These are phyloP conservation scores for Podospora fimiseda DNA, from an alignment of 495 filamentous ascomycete genomes.

Conservation along the genomic window DNA sequence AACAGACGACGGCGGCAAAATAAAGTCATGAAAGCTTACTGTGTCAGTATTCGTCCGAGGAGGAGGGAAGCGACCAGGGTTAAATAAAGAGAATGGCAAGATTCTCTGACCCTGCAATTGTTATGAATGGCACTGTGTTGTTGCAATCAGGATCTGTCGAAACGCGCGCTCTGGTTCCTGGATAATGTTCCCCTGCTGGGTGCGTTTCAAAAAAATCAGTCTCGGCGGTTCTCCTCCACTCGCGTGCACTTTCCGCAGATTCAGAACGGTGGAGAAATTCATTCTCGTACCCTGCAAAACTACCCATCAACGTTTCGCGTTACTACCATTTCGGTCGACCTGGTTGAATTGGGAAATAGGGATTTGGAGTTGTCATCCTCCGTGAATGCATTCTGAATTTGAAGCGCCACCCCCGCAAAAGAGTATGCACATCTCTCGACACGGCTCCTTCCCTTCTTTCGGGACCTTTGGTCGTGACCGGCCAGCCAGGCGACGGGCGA, in stretches of 20 bases:
- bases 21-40: too few relatives aligned
- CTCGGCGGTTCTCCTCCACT: not conserved
- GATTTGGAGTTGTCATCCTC: not conserved
- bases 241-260: not conserved
- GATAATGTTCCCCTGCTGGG: not conserved
- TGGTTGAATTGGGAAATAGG: not conserved
- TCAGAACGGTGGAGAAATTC: not conserved
- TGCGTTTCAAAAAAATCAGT: not conserved
- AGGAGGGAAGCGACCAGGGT: too few relatives aligned
- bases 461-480: too few relatives aligned
- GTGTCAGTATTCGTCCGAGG: not conserved
- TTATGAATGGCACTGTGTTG: not conserved
- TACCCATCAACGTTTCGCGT: not conserved
- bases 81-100: not conserved
- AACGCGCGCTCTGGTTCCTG: constrained; percentile 2
- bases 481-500: too few relatives aligned
- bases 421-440: not conserved
- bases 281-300: not conserved
- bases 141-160: not conserved
- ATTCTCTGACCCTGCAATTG: not conserved
- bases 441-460: constrained; percentile 4
- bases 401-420: constrained; percentile 5
- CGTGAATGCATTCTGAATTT: not conserved
- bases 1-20: too few relatives aligned
- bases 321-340: not conserved